Conservation (phyloP, 2,329 filamentous ascomycete genomes). For the Neofusicoccum kwambonambiense region DNA sequence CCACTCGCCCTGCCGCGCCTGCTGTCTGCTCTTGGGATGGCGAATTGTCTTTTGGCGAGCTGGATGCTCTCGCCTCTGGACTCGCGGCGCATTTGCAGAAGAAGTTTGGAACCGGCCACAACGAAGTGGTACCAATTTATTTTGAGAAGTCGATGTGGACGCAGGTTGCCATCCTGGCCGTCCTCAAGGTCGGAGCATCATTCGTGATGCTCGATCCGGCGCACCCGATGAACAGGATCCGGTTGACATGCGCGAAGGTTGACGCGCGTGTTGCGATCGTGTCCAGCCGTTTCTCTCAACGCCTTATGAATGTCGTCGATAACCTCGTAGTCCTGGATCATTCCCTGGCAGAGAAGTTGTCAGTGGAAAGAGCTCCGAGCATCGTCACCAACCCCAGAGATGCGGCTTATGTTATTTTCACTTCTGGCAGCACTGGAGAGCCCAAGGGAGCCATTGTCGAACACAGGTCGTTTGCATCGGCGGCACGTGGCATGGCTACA, state of each 20-base stretch:
- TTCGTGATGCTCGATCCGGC: slow-evolving; percentile 32
- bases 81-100: no score
- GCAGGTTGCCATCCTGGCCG: slow-evolving; percentile 33
- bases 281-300: not conserved
- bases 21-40: slow-evolving; percentile 49
- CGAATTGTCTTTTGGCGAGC: slow-evolving; percentile 46
- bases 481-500: slow-evolving; percentile 8
- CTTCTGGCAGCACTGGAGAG: slow-evolving; percentile 24
- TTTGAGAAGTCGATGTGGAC: slow-evolving; percentile 25
- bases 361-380: not conserved
- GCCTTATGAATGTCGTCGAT: not conserved
- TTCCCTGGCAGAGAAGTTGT: not conserved
- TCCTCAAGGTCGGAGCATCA: slow-evolving; percentile 30
- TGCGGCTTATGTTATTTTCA: slow-evolving; percentile 24
- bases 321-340: not conserved
- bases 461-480: slow-evolving; percentile 31
- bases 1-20: slow-evolving; percentile 43
- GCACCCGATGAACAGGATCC: slow-evolving; percentile 30
- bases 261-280: slow-evolving; percentile 19
- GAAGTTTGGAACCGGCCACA: no score
- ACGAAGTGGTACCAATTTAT: not conserved
- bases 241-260: slow-evolving; percentile 19
- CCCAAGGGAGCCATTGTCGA: slow-evolving; percentile 31
- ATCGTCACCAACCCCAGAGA: not conserved
- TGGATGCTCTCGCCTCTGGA: slow-evolving; percentile 30